A percentile compares a stretch with the other conserved stretches of the same genome.
Evolutionary conservation across 495 filamentous ascomycete genomes (phyloP).

Genomic region (Massariosphaeria phaeospora): DNA sequence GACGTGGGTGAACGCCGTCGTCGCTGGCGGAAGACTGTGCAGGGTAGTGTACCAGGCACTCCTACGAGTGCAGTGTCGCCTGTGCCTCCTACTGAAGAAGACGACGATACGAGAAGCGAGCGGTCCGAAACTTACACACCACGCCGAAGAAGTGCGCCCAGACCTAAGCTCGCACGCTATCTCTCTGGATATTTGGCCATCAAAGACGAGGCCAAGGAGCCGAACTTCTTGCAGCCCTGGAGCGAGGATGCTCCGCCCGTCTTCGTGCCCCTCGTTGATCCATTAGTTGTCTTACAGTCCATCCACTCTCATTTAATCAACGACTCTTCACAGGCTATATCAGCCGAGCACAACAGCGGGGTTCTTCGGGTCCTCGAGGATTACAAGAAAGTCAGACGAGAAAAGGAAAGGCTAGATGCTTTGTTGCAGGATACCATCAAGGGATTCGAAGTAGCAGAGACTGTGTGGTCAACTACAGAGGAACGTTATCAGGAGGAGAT

Average conservation of each 20-base stretch:
- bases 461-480: conserved; percentile 28
- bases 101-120: conserved; percentile 25
- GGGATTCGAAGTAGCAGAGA: conserved; percentile 19
- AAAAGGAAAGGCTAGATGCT: conserved; percentile 25
- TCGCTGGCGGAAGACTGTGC: conserved; percentile 18
- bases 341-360: conserved; percentile 31
- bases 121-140: conserved; percentile 26
- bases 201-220: neutral
- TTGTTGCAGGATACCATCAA: conserved; percentile 18
- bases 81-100: conserved; percentile 14
- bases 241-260: conserved; percentile 6
- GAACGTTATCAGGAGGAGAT: conserved; percentile 35
- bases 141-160: conserved; percentile 19
- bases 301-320: conserved; percentile 26
- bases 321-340: conserved; percentile 25
- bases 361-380: conserved; percentile 37
- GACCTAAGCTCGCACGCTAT: conserved; percentile 33
- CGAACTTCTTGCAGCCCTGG: conserved; percentile 24
- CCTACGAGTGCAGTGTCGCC: conserved; percentile 21
- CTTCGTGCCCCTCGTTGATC: conserved; percentile 30
- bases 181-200: conserved; percentile 28
- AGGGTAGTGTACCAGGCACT: conserved; percentile 33
- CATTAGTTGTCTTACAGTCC: conserved; percentile 20
- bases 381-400: conserved; percentile 30
- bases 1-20: neutral